These are phyloP conservation scores for Acmispon strigosus DNA, from an alignment of 306 rosid species.

Conservation along the genomic window DNA sequence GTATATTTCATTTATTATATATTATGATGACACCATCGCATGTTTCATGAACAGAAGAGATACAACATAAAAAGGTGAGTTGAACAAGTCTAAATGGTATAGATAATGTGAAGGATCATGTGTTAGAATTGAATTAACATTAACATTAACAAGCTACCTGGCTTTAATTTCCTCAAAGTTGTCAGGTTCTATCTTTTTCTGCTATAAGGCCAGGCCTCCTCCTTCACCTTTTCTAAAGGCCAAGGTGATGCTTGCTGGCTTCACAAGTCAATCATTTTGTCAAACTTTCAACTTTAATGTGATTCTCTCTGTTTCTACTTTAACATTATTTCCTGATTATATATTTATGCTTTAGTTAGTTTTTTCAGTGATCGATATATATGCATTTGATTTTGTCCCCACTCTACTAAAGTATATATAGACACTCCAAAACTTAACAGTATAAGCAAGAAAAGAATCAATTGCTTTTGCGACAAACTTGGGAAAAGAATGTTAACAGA, in stretches of 20 bases:
- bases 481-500: not conserved
- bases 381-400: not conserved
- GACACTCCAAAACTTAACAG: not conserved
- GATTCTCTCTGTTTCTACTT: constrained; percentile 12
- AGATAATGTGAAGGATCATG: not conserved
- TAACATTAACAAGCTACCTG: not conserved
- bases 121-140: not conserved
- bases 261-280: constrained; percentile 28
- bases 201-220: not conserved
- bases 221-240: not conserved
- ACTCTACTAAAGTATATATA: not conserved
- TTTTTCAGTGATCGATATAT: not conserved
- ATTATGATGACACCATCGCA: too few relatives aligned
- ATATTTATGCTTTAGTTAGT: not conserved
- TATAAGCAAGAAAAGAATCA: constrained; percentile 12
- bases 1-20: too few relatives aligned
- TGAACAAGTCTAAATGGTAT: not conserved
- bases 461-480: not conserved
- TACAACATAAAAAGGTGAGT: not conserved
- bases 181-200: constrained; percentile 15
- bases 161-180: constrained; percentile 23
- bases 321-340: not conserved
- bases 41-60: not conserved
- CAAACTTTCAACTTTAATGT: not conserved
- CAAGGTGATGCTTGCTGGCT: not conserved